phyloP scores from a whole-genome alignment of 352 stramenopile genomes.

The Thalassiosira exigua region DNA sequence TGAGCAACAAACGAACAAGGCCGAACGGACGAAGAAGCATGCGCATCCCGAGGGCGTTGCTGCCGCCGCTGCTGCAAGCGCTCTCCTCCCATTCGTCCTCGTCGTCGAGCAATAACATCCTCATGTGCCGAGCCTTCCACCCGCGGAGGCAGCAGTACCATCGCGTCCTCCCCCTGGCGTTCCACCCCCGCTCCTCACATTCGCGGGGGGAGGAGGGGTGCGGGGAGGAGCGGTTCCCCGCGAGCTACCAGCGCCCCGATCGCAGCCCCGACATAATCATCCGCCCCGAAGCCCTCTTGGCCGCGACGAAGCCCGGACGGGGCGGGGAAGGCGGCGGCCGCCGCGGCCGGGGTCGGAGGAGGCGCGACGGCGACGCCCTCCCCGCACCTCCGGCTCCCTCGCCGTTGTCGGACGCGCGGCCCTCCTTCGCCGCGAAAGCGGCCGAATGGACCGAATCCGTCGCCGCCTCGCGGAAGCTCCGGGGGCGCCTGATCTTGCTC shows the following conservation, averaged over 20 bases:
- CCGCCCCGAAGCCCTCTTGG: neutral
- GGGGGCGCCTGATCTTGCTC: constrained; percentile 46
- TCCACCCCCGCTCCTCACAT: neutral
- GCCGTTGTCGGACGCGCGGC: neutral
- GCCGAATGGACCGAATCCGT: constrained; percentile 2
- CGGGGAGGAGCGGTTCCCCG: neutral
- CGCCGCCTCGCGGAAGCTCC: constrained; percentile 7
- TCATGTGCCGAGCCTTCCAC: too few relatives aligned
- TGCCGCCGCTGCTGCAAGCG: neutral
- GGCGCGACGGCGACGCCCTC: neutral
- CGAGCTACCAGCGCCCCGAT: neutral
- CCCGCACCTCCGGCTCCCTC: neutral
- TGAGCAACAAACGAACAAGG: too few relatives aligned
- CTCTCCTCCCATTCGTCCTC: neutral
- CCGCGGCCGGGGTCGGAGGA: neutral
- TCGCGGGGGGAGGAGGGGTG: too few relatives aligned
- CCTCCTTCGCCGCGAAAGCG: neutral
- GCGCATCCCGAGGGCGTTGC: neutral
- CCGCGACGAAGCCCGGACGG: neutral
- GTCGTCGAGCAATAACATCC: neutral
- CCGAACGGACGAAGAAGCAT: neutral
- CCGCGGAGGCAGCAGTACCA: neutral
- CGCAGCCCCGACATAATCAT: neutral
- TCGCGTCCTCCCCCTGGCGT: neutral
- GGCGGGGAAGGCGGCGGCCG: too few relatives aligned